phyloP scores from a whole-genome alignment of 257 asterid genomes.

The Leptodermis oblonga region DNA sequence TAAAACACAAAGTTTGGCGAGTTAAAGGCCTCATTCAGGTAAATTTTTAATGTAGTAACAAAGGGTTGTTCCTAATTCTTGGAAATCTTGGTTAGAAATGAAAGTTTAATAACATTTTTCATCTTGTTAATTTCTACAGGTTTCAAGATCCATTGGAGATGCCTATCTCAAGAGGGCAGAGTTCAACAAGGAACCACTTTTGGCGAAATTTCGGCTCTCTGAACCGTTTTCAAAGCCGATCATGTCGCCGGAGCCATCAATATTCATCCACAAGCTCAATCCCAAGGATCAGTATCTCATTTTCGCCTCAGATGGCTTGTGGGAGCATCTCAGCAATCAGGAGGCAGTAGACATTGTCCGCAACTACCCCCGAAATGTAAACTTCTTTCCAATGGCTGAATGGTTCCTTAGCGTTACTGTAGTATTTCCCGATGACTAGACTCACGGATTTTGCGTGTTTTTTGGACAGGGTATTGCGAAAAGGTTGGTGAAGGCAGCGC shows the following conservation, averaged over 20 bases:
- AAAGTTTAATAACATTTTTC: neutral
- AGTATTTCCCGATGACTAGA: too few species aligned
- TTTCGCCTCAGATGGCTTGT: conserved; percentile 93
- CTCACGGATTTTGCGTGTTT: too few species aligned
- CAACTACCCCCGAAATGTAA: conserved; percentile 59
- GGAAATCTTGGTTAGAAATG: neutral
- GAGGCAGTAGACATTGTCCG: conserved; percentile 85
- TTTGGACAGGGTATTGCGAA: conserved; percentile 78
- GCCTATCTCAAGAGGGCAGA: conserved; percentile 85
- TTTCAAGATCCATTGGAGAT: conserved; percentile 91
- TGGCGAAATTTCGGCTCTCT: conserved; percentile 66
- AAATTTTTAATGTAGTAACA: neutral
- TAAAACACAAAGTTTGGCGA: conserved; percentile 91
- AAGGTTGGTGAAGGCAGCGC: conserved; percentile 72
- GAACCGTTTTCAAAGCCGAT: conserved; percentile 62
- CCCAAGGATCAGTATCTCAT: conserved; percentile 68
- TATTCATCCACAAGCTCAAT: conserved; percentile 55
- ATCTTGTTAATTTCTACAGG: conserved; percentile 36
- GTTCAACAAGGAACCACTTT: conserved; percentile 72
- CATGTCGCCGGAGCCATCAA: conserved; percentile 78
- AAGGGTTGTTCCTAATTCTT: neutral
- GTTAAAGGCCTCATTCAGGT: conserved; percentile 98
- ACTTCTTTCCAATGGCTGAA: too few species aligned
- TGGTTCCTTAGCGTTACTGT: too few species aligned
- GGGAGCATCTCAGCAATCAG: conserved; percentile 97